Percentiles rank a stretch among this genome's conserved stretches.
phyloP scores from a whole-genome alignment of 352 stramenopile species.

The Lagenidium sp. region DNA sequence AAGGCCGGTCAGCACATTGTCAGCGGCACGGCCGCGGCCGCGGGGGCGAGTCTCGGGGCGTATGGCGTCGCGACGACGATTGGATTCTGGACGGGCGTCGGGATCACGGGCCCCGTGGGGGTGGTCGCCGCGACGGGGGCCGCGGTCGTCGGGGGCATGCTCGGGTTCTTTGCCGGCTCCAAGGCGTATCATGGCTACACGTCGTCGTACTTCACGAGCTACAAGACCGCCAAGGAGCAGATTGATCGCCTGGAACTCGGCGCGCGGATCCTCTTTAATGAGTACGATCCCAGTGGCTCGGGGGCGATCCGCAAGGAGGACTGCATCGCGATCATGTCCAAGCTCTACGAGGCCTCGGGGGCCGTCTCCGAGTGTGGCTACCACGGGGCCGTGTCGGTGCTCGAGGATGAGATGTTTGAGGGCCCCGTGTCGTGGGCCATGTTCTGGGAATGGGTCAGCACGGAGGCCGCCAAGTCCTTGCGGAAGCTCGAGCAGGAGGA shows the following conservation, averaged over 20 bases:
- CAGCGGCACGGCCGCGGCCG: conserved; percentile 62
- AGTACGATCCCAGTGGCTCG: conserved; percentile 54
- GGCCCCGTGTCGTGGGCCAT: conserved; percentile 70
- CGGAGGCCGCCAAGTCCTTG: conserved; percentile 58
- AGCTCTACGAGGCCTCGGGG: conserved; percentile 63
- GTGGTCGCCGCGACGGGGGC: conserved; percentile 69
- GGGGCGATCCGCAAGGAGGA: conserved; percentile 64
- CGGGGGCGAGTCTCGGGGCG: conserved; percentile 59
- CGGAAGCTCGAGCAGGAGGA: conserved; percentile 47
- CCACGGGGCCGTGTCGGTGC: conserved; percentile 39
- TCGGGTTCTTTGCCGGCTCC: conserved; percentile 77
- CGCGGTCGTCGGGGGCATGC: conserved; percentile 72
- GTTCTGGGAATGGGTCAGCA: conserved; percentile 86
- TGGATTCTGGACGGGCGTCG: conserved; percentile 75
- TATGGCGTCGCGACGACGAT: conserved; percentile 66
- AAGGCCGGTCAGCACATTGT: conserved; percentile 78
- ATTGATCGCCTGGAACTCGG: conserved; percentile 80
- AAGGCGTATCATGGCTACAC: conserved; percentile 74
- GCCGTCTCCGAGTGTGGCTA: conserved; percentile 59
- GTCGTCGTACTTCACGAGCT: conserved; percentile 58
- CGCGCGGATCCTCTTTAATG: conserved; percentile 74
- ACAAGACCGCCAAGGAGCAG: conserved; percentile 73
- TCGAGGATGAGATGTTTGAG: conserved; percentile 50
- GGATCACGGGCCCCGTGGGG: conserved; percentile 64
- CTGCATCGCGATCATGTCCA: conserved; percentile 67